These are phyloP conservation scores for Groenewaldozyma auringiensis DNA, from an alignment of 1,139 yeast genomes.

Conservation along the genomic window DNA sequence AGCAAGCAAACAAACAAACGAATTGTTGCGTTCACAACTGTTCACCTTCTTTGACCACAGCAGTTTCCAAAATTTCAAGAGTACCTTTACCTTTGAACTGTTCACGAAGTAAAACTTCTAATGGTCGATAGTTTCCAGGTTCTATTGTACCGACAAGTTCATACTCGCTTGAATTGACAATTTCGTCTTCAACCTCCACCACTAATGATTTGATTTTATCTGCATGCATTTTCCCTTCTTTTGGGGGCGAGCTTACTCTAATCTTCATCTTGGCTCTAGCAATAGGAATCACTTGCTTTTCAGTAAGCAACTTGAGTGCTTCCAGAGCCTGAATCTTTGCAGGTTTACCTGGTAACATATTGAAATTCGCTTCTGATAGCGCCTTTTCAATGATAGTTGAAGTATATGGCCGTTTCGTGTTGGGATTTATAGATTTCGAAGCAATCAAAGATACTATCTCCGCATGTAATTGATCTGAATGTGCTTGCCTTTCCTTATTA, in stretches of 20 bases:
- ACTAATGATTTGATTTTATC: conserved; percentile 46
- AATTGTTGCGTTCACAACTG: conserved; percentile 10
- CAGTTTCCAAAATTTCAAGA: conserved; percentile 84
- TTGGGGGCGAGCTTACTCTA: conserved; percentile 36
- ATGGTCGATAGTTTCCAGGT: conserved; percentile 73
- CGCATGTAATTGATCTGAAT: conserved; percentile 65
- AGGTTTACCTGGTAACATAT: conserved; percentile 66
- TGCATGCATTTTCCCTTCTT: conserved; percentile 44
- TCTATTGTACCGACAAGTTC: conserved; percentile 71
- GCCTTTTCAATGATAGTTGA: conserved; percentile 92
- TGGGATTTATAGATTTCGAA: conserved; percentile 87
- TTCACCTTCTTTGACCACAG: conserved; percentile 63
- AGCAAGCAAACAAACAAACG: not conserved
- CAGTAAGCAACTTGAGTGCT: conserved; percentile 71
- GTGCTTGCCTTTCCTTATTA: conserved; percentile 83
- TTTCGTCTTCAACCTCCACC: conserved; percentile 50
- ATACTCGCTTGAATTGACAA: conserved; percentile 40
- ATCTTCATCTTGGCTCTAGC: conserved; percentile 93
- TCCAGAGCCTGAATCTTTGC: conserved; percentile 89
- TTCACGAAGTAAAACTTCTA: conserved; percentile 52
- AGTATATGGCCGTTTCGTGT: conserved; percentile 83
- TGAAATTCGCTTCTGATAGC: conserved; percentile 69
- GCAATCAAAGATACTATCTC: conserved; percentile 80
- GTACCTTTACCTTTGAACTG: conserved; percentile 52
- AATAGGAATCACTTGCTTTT: conserved; percentile 80